These are phyloP conservation scores for Wickerhamomyces rabaulensis DNA, from an alignment of 805 yeast genomes.

Conservation along the genomic window DNA sequence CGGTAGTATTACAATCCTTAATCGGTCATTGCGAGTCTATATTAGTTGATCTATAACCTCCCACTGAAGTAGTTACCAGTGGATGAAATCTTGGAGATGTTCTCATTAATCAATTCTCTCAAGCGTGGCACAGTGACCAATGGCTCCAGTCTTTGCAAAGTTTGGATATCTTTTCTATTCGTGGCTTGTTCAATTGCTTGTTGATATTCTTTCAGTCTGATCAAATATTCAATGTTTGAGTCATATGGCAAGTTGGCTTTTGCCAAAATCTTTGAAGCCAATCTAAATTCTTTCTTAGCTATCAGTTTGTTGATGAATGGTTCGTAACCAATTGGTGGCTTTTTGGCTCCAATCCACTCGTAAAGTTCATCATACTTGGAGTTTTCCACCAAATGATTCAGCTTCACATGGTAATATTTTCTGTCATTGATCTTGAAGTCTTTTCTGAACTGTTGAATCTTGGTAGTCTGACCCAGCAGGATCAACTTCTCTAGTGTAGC, in stretches of 20 bases:
- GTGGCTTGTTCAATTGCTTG: conserved; percentile 18
- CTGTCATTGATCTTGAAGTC: conserved; percentile 49
- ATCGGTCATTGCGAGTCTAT: neutral
- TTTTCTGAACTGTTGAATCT: conserved; percentile 30
- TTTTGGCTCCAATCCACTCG: conserved; percentile 44
- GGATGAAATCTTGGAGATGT: conserved; percentile 2
- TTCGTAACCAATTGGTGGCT: conserved; percentile 68
- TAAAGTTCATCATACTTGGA: conserved; percentile 51
- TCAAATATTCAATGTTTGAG: conserved; percentile 10
- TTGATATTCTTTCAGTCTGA: conserved; percentile 17
- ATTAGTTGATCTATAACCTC: neutral
- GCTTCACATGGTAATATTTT: conserved; percentile 48
- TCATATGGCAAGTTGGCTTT: conserved; percentile 15
- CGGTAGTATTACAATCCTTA: neutral
- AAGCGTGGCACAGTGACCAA: conserved; percentile 9
- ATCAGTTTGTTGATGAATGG: conserved; percentile 37
- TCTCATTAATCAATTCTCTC: conserved; percentile 4
- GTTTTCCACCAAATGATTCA: conserved; percentile 41
- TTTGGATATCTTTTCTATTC: conserved; percentile 12
- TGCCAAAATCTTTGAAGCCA: conserved; percentile 15
- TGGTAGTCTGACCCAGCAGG: conserved; percentile 40
- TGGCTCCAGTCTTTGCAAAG: conserved; percentile 2
- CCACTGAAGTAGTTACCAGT: conserved; percentile 1
- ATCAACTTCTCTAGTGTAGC: conserved; percentile 44
- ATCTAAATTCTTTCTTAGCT: conserved; percentile 8